Evolutionary conservation across 208 protist species (phyloP).

Genomic region (Angomonas desouzai): DNA sequence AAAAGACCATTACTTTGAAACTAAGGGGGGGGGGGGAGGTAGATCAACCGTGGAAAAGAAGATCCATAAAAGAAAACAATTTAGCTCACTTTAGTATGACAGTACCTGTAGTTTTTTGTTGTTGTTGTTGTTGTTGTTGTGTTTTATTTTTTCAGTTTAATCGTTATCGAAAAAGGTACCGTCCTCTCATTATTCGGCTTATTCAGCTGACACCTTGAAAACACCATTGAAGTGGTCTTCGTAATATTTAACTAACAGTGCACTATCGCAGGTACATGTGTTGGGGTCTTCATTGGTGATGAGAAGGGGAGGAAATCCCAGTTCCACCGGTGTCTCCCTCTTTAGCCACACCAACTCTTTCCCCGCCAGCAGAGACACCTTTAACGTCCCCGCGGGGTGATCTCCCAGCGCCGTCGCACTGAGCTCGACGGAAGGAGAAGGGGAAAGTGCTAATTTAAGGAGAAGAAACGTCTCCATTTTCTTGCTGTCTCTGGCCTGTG

Average conservation of each 20-base stretch:
- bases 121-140: too few species aligned
- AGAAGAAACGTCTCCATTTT: not conserved
- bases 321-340: not conserved
- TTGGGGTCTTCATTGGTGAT: not conserved
- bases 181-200: too few species aligned
- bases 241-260: not conserved
- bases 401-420: not conserved
- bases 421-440: not conserved
- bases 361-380: not conserved
- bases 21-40: not conserved
- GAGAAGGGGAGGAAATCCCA: not conserved
- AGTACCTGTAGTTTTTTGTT: too few species aligned
- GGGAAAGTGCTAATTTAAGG: not conserved
- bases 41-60: not conserved
- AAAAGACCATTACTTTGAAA: slow-evolving; percentile 2
- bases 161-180: slow-evolving; percentile 1
- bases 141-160: too few species aligned
- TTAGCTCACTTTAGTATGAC: too few species aligned
- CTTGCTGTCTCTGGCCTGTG: not conserved
- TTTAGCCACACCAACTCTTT: slow-evolving; percentile 3
- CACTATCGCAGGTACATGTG: not conserved
- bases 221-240: not conserved
- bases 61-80: not conserved
- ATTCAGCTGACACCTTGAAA: not conserved
- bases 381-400: not conserved